Evolutionary conservation across 192 early-diverging fungal genomes (phyloP), one percentile per base, ranked within the genome.

Genomic region (Coemansia sp.): DNA sequence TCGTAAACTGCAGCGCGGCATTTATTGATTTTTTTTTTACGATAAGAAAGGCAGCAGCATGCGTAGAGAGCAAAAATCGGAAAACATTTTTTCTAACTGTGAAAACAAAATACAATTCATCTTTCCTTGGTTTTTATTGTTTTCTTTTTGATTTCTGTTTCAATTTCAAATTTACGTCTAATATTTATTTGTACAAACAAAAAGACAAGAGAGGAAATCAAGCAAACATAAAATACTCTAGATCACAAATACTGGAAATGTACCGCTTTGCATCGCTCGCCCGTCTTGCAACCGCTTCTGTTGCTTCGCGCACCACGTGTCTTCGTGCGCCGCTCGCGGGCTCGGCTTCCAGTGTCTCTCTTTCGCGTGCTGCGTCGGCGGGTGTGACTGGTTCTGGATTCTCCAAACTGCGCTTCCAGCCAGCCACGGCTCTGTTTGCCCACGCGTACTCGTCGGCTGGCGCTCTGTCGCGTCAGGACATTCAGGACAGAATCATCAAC

Each of bases 401-500:
- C 32, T 32, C 32, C 54, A 56, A 56, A 56, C 23, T 38, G 32
- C 19, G 13, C 26, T 5, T 7, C 23, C 21, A 37, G 23, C 58
- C 39, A 12, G 3, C 54, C 3, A 18, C 10, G 9, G 5, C 9
- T 15, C 60, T 64, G 41, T 72, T 83, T 70, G 67, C 78, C 49
- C 92, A 94, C 68, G 86, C 86, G 72, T 96, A 92, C 86, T 89
- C 91, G 47, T 89, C 88, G 4, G 89, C 83, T 61, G 87, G 89
- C 18, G 87, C 80, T 32, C 88, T 94, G 37, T 71, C 87, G 63
- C 84, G 89, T 56, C 72, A 79, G 56, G 84, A 87, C 54, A 89
- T 99, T 68, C 89, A 98, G 86, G 81, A 87, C 75, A 87, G 96
- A 64, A 90, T 99, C 63, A 81, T 97, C 68, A 88, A 92, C 54